Evolutionary conservation across 805 yeast species (phyloP).

Genomic region (Ogataea thermomethanolica): DNA sequence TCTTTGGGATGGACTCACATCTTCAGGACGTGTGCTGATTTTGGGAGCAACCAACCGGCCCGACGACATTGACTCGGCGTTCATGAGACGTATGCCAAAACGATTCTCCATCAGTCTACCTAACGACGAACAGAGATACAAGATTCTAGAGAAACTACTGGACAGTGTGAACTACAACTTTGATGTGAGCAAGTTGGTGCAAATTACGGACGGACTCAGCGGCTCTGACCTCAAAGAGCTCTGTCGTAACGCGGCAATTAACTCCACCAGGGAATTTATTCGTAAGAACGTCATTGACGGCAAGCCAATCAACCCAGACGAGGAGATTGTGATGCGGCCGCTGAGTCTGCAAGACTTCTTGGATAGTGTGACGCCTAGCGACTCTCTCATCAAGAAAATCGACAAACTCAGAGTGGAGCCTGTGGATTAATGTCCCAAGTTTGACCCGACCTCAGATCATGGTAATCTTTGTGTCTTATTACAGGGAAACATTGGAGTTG

Average conservation of each 20-base stretch:
- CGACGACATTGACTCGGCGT: constrained; percentile 87
- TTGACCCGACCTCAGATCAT: constrained; percentile 4
- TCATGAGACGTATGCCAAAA: constrained; percentile 90
- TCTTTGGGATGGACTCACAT: constrained; percentile 87
- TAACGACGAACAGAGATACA: constrained; percentile 56
- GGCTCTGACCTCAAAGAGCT: constrained; percentile 91
- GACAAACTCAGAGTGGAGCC: constrained; percentile 19
- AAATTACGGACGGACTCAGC: constrained; percentile 67
- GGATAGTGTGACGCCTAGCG: constrained; percentile 34
- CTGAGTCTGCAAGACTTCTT: constrained; percentile 62
- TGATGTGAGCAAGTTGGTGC: constrained; percentile 57
- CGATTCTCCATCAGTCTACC: constrained; percentile 80
- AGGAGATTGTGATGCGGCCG: constrained; percentile 53
- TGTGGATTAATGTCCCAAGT: constrained; percentile 23
- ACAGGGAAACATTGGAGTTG: constrained; percentile 10
- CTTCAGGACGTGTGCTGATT: constrained; percentile 76
- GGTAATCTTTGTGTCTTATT: constrained; percentile 3
- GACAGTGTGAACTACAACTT: constrained; percentile 67
- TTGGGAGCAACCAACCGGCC: constrained; percentile 95
- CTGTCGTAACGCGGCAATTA: constrained; percentile 90
- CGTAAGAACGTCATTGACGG: constrained; percentile 47
- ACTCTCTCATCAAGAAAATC: constrained; percentile 22
- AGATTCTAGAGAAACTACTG: constrained; percentile 68
- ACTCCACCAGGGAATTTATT: constrained; percentile 83
- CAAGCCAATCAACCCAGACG: constrained; percentile 32